Base-by-base conservation (phyloP, 768 basidiomycete genomes). In the Lentinula edodes region DNA sequence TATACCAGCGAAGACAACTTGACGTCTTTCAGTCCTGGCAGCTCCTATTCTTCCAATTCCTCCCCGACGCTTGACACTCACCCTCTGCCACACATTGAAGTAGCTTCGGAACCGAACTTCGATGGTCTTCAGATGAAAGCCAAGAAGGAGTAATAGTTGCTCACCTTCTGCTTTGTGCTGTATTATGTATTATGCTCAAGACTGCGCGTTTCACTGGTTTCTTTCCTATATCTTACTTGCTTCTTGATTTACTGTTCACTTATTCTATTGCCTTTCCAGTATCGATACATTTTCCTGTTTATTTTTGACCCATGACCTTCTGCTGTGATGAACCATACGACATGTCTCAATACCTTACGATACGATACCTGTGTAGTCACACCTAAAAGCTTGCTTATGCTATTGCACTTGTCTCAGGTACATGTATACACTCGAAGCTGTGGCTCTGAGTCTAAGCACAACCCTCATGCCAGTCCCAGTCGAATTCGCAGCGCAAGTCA, bases 1-100 rank as follows among this genome's bases (percentile, higher is more conserved):
- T 8, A 28, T 28, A 43, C 55, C 20, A 56, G 55, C 55, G 55
- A 56, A 56, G 55, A 56, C 13, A 56, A 56, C 39, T 5, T 56
- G 10, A 20, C 38, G 13, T 56, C 55, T 20, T 34, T 56, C 20
- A 38, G 45, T 45, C 45, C 36, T 34, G 55, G 16, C 35, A 51
- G 28, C 43, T 39, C 36, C 13, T 45, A 50, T 39, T 59, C 58
- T 59, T 51, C 48, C 1, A 23, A 51, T 18, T 59, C 45, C 13
- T 59, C 58, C 1, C 58, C 58, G 5, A 38, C 35, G 23, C 34
- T 59, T 18, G 34, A 32, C 34, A n/a, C n/a, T 48, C 28, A 43
- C 10, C 45, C 58, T 7, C 58, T 59, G 32, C 58, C 58, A 36
- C 45, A 48, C 5, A 50, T 59, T 6, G 58, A 59, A 20, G 36